Evolutionary conservation across 2,329 filamentous ascomycete genomes (phyloP), one percentile per base, ranked within the genome.

Genomic region (Alternaria angustiovoidea): DNA sequence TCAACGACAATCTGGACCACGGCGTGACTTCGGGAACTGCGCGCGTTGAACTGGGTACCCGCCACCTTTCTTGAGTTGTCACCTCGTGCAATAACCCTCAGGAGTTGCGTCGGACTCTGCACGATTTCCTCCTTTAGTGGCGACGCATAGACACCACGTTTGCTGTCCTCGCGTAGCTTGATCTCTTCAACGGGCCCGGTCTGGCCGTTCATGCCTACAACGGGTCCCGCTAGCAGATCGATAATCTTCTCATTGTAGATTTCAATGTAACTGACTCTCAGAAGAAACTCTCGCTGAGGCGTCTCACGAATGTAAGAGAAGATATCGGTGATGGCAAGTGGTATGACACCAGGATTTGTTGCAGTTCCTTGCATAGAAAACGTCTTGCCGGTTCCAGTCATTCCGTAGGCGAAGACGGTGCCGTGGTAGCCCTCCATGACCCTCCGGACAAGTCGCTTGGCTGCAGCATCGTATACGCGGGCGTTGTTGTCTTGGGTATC

Each of bases 371-470:
- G 95, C 95, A 99, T 99, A 39, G 94, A 98, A 78, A 98, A 99
- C 0, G 95, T 99, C 82, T 99, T 99, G 69, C 95, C 95, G 0
- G 95, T 98, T 63, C 95, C 95, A 4, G 95, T 99, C 94, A 98
- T 98, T 75, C 95, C 95, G 78, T 99, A 99, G 18, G 94, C 94
- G 77, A 99, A 98, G 24, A 99, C 95, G 1, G 95, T 99, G 60
- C 94, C 95, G 74, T 98, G 94, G 77, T 98, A 99, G 42, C 95
- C 95, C 82, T 99, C 95, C 95, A 99, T 99, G 51, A 99, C 95
- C 72, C 95, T 87, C 69, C 95, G 91, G 47, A 99, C 95, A 52
- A 99, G 84, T 63, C 95, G 91, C 81, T 98, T 98, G 43, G 95
- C 95, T 46, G 88, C 92, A 64, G 94, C 89, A 79, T 99, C 95